Evolutionary conservation across 2,329 filamentous ascomycete genomes (phyloP), one percentile per base, ranked within the genome.

Genomic region (Taxawa tesnikishii): DNA sequence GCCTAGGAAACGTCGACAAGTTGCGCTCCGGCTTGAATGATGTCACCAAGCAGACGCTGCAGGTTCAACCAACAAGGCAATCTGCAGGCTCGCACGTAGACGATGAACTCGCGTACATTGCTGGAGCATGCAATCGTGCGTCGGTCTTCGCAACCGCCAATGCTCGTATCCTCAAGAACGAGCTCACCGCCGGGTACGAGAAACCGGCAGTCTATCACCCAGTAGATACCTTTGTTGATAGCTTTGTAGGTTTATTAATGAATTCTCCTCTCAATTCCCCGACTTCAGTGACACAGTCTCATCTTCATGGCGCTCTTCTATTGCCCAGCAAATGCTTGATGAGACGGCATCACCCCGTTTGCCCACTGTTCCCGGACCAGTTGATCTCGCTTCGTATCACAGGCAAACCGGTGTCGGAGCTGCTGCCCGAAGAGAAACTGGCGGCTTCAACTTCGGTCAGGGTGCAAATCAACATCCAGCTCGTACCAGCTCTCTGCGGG

Each of bases 121-220:
- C 83, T 1, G 85, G 96, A 48, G 74, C 94, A 16, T 93, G 85
- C 50, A 75, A 76, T 38, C 72, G 87, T 36, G 78, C 84, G 2
- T 68, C 90, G 7, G 78, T 83, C 39, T 96, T 94, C 45, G 79
- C 96, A 23, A 79, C 83, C 1, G 73, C 79, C 24, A 77, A 83
- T 23, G 81, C 83, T 3, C 74, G 82, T 32, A 74, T 85, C 14
- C 75, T 96, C 60, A 73, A 85, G 32, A 70, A 74, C 33, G 90
- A 96, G 48, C 63, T 96, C 3, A 59, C 74, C 28, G 65, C 69
- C n/a, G 75, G 79, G 21, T 62, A 78, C 33, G 52, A 58, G 10
- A 53, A 63, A 4, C 12, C 12, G 12, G 15, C 19, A 12, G 16
- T 32, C 15, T 18, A 27, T 4, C 26, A 9, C 27, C 19, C 25